phyloP scores from a whole-genome alignment of 1,284 basidiomycete genomes.

The Papiliotrema laurentii region DNA sequence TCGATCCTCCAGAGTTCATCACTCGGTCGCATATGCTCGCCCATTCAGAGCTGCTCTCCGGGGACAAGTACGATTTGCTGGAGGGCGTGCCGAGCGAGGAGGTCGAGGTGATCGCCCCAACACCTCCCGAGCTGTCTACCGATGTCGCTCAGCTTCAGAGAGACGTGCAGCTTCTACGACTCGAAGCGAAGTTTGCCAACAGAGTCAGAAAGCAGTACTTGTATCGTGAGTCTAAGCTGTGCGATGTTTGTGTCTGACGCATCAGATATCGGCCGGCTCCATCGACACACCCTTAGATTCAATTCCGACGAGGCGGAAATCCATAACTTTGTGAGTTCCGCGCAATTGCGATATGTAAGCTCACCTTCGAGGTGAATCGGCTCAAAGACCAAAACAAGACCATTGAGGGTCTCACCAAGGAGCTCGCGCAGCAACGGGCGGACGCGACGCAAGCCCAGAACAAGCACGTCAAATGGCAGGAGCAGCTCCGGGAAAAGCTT shows the following conservation, averaged over 20 bases:
- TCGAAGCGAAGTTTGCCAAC: slow-evolving; percentile 33
- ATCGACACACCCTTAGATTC: slow-evolving; percentile 36
- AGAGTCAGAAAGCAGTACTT: slow-evolving; percentile 35
- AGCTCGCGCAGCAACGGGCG: slow-evolving; percentile 29
- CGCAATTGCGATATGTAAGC: neutral
- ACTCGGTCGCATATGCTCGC: slow-evolving; percentile 35
- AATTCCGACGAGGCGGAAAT: slow-evolving; percentile 44
- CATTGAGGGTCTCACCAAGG: slow-evolving; percentile 31
- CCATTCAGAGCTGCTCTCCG: slow-evolving; percentile 22
- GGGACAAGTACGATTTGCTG: slow-evolving; percentile 25
- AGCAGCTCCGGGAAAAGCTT: slow-evolving; percentile 37
- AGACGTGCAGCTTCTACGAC: slow-evolving; percentile 35
- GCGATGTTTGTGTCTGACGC: slow-evolving; percentile 3
- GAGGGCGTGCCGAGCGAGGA: slow-evolving; percentile 4
- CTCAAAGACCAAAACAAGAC: slow-evolving; percentile 40
- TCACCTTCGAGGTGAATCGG: slow-evolving; percentile 27
- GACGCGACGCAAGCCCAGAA: slow-evolving; percentile 37
- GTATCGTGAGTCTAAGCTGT: slow-evolving; percentile 27
- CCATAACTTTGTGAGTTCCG: slow-evolving; percentile 38
- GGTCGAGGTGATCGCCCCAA: slow-evolving; percentile 1
- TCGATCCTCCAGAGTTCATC: slow-evolving; percentile 38
- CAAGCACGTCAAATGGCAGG: slow-evolving; percentile 44
- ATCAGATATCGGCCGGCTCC: slow-evolving; percentile 39
- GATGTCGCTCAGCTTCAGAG: slow-evolving; percentile 10
- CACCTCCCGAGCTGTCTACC: neutral